A percentile compares a stretch with the other conserved stretches of the same genome.
phyloP scores from a whole-genome alignment of 2,329 filamentous ascomycete species.

The Sphaerulina musiva region DNA sequence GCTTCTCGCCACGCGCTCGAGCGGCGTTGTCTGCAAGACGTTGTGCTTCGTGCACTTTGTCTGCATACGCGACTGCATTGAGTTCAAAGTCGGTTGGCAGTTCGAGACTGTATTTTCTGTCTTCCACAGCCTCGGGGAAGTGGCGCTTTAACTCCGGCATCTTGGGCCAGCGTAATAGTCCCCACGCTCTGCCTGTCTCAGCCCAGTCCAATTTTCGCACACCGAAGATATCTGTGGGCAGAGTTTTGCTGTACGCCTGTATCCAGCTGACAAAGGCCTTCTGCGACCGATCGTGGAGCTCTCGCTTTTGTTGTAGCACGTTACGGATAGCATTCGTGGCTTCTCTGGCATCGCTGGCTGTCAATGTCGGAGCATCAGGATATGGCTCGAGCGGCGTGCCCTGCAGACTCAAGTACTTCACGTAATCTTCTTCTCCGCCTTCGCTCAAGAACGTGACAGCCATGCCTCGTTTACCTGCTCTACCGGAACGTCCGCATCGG shows the following conservation, averaged over 20 bases:
- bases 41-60: slow-evolving; percentile 40
- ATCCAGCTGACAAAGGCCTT: slow-evolving; percentile 91
- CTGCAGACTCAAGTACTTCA: slow-evolving; percentile 62
- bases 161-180: slow-evolving; percentile 74
- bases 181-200: slow-evolving; percentile 76
- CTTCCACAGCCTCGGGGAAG: slow-evolving; percentile 33
- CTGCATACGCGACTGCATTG: slow-evolving; percentile 39
- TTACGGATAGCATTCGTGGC: slow-evolving; percentile 57
- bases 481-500: slow-evolving; percentile 57
- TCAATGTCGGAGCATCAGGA: slow-evolving; percentile 43
- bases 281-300: slow-evolving; percentile 79
- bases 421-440: slow-evolving; percentile 81
- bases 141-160: slow-evolving; percentile 71
- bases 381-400: slow-evolving; percentile 31
- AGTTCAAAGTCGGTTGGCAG: slow-evolving; percentile 34
- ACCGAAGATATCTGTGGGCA: slow-evolving; percentile 85
- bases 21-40: slow-evolving; percentile 35
- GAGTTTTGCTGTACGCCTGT: slow-evolving; percentile 82
- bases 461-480: slow-evolving; percentile 64
- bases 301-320: slow-evolving; percentile 54
- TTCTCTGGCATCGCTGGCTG: slow-evolving; percentile 52
- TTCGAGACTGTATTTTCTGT: slow-evolving; percentile 37
- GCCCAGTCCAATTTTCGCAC: slow-evolving; percentile 76
- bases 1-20: slow-evolving; percentile 25
- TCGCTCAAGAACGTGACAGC: slow-evolving; percentile 80